Percentiles rank a stretch among this genome's conserved stretches.
These are phyloP conservation scores for Musa schizocarpa DNA, from an alignment of 176 grass and related monocot species.

Conservation along the genomic window DNA sequence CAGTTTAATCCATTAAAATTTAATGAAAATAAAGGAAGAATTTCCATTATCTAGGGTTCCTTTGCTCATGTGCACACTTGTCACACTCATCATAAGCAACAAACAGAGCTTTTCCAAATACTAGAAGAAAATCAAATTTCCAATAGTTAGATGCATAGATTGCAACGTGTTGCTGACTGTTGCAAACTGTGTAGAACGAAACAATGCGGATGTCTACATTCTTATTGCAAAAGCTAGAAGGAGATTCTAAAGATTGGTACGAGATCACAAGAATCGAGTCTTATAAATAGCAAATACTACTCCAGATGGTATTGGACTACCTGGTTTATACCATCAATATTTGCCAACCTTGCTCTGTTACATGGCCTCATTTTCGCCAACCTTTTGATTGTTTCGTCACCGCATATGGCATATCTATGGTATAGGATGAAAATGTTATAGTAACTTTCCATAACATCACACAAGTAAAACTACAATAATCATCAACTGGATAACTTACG, in stretches of 20 bases:
- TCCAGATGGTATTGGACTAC: constrained; percentile 29
- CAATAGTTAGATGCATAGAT: too few species aligned
- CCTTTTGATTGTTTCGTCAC: constrained; percentile 83
- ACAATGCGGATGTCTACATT: background rate
- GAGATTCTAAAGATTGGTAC: background rate
- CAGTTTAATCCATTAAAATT: too few species aligned
- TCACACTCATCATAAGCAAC: too few species aligned
- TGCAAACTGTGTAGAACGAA: too few species aligned
- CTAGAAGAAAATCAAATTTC: too few species aligned
- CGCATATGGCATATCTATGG: constrained; percentile 85
- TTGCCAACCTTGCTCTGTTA: constrained; percentile 67
- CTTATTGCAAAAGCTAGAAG: background rate
- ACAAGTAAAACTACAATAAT: constrained; percentile 6
- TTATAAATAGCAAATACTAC: background rate
- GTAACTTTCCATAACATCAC: background rate
- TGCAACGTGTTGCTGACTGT: too few species aligned
- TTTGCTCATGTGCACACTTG: too few species aligned
- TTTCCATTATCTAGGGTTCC: too few species aligned
- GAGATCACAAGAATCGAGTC: background rate
- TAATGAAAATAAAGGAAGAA: too few species aligned
- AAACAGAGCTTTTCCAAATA: too few species aligned
- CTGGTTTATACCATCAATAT: constrained; percentile 93
- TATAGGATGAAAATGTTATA: constrained; percentile 11
- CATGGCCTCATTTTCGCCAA: constrained; percentile 78
- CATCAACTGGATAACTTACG: constrained; percentile 50